Percentiles rank a stretch among this genome's conserved stretches.
Conservation (phyloP, 2,329 filamentous ascomycete genomes). For the Phaeosphaeria sp. region DNA sequence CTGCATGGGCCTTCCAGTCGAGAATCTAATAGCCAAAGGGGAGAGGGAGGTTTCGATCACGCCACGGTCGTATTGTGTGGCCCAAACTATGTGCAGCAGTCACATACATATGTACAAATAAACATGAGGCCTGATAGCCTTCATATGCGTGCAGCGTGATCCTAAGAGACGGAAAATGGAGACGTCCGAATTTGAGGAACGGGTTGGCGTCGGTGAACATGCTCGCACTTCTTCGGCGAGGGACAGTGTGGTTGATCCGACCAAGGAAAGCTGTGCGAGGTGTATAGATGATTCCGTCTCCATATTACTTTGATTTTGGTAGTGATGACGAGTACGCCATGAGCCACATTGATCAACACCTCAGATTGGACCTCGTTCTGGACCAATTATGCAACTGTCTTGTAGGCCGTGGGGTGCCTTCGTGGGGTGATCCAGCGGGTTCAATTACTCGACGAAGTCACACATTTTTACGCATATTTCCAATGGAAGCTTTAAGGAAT, state of each 20-base stretch:
- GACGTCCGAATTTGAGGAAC: slow-evolving; percentile 7
- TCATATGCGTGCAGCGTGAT: too few relatives aligned
- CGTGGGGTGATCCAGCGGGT: neutral
- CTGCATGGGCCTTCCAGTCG: too few relatives aligned
- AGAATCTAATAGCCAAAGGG: too few relatives aligned
- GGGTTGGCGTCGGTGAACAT: slow-evolving; percentile 9
- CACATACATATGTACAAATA: too few relatives aligned
- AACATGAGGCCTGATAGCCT: too few relatives aligned
- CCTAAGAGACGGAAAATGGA: slow-evolving; percentile 1
- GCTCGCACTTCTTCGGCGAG: neutral
- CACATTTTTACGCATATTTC: slow-evolving; percentile 31
- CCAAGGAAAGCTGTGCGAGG: slow-evolving; percentile 1
- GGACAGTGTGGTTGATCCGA: slow-evolving; percentile 8
- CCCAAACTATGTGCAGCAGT: too few relatives aligned
- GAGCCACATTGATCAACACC: slow-evolving; percentile 5
- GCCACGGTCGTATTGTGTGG: too few relatives aligned
- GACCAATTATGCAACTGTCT: slow-evolving; percentile 9
- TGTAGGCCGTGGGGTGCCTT: slow-evolving; percentile 10
- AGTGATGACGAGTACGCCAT: neutral
- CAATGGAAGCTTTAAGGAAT: slow-evolving; percentile 11
- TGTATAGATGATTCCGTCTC: slow-evolving; percentile 6
- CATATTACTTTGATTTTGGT: neutral
- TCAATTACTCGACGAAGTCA: slow-evolving; percentile 8
- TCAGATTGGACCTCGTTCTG: slow-evolving; percentile 2
- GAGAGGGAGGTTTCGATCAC: too few relatives aligned